Evolutionary conservation across 345 rosid genomes (phyloP).

Genomic region (Eutrema heterophyllum): DNA sequence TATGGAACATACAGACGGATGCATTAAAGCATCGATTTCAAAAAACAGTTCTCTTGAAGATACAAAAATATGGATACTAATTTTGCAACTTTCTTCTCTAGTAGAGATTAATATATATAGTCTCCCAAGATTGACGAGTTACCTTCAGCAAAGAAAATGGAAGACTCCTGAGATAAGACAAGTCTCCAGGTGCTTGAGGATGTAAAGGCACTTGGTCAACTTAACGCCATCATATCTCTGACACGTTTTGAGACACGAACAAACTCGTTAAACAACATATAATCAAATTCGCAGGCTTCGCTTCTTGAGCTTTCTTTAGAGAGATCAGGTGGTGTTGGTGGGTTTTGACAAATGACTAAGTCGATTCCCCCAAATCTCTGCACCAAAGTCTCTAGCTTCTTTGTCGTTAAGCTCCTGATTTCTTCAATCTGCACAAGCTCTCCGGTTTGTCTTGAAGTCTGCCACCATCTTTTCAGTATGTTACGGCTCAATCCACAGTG

Average conservation of each 20-base stretch:
- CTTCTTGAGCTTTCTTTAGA: constrained; percentile 21
- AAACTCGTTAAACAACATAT: constrained; percentile 59
- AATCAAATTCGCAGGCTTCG: constrained; percentile 42
- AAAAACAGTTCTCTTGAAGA: background rate
- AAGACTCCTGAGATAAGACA: background rate
- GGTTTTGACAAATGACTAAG: constrained; percentile 68
- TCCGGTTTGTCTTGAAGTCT: constrained; percentile 58
- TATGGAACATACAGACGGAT: background rate
- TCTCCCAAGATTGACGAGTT: background rate
- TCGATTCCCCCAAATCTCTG: constrained; percentile 62
- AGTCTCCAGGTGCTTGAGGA: constrained; percentile 1
- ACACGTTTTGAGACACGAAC: constrained; percentile 68
- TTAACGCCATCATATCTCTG: constrained; percentile 36
- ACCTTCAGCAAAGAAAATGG: background rate
- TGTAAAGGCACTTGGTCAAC: constrained; percentile 10
- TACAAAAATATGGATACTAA: background rate
- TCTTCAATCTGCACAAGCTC: constrained; percentile 71
- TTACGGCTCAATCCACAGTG: constrained; percentile 46
- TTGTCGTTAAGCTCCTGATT: constrained; percentile 53
- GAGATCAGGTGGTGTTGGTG: constrained; percentile 32
- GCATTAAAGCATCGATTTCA: background rate
- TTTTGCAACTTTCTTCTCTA: background rate
- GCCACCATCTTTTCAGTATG: constrained; percentile 79
- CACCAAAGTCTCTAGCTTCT: constrained; percentile 42
- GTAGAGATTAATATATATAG: background rate